Conservation (phyloP, 441 rosid genomes). For the Gossypium trilobum region DNA sequence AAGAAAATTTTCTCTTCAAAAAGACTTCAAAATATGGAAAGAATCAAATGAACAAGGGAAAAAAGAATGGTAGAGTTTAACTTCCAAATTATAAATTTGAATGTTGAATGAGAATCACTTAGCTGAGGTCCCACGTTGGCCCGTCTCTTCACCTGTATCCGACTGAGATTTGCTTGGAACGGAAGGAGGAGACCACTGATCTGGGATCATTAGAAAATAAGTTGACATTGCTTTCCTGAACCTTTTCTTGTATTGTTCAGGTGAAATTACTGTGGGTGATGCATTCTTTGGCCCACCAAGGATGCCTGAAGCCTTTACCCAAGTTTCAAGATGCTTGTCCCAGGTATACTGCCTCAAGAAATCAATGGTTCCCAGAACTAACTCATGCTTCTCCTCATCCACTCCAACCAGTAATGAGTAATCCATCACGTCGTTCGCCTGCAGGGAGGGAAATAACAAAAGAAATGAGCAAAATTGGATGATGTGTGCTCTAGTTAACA, state of each 20-base stretch:
- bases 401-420: slow-evolving; percentile 86
- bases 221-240: slow-evolving; percentile 95
- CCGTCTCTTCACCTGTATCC: slow-evolving; percentile 51
- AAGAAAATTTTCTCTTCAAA: slow-evolving; percentile 25
- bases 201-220: slow-evolving; percentile 92
- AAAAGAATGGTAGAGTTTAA: slow-evolving; percentile 23
- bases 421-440: slow-evolving; percentile 91
- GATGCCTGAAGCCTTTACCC: slow-evolving; percentile 87
- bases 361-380: slow-evolving; percentile 89
- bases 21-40: slow-evolving; percentile 16
- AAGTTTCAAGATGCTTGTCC: slow-evolving; percentile 96
- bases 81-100: slow-evolving; percentile 27
- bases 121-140: slow-evolving; percentile 33
- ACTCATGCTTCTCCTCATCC: slow-evolving; percentile 77
- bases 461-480: not conserved
- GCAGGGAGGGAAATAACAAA: slow-evolving; percentile 18
- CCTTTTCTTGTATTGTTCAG: slow-evolving; percentile 89
- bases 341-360: slow-evolving; percentile 97
- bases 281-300: slow-evolving; percentile 79
- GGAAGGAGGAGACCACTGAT: slow-evolving; percentile 88
- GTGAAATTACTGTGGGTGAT: slow-evolving; percentile 89
- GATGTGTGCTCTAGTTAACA: not conserved
- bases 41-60: slow-evolving; percentile 16
- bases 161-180: slow-evolving; percentile 47
- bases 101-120: slow-evolving; percentile 42